These are phyloP conservation scores for Colletotrichum sp. DNA, from an alignment of 2,329 filamentous ascomycete species.

Conservation along the genomic window DNA sequence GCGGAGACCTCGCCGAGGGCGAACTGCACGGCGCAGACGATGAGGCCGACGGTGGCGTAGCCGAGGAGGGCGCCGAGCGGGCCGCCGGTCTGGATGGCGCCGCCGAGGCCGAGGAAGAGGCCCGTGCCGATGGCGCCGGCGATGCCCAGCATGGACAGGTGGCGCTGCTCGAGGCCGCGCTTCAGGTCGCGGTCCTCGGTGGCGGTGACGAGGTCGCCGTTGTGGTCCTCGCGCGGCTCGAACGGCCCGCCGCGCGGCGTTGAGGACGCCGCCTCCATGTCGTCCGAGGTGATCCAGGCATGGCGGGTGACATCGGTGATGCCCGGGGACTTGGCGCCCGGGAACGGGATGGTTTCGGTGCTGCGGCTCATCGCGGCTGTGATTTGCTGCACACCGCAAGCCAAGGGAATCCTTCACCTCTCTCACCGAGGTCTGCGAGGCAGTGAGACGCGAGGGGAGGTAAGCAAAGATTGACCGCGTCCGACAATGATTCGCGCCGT, in stretches of 20 bases:
- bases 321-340: constrained; percentile 20
- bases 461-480: not conserved
- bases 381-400: not conserved
- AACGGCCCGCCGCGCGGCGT: constrained; percentile 2
- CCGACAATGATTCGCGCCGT: not conserved
- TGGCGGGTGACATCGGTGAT: constrained; percentile 17
- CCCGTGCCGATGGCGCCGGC: constrained; percentile 67
- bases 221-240: constrained; percentile 25
- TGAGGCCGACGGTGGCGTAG: constrained; percentile 61
- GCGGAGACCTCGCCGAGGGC: constrained; percentile 67
- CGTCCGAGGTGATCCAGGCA: constrained; percentile 17
- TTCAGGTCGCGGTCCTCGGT: constrained; percentile 55
- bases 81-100: constrained; percentile 55
- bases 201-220: constrained; percentile 50
- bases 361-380: constrained; percentile 1
- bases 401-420: not conserved
- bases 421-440: not conserved
- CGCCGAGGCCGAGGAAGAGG: constrained; percentile 64
- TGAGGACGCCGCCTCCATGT: constrained; percentile 5
- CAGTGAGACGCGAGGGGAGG: not conserved
- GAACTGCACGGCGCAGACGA: constrained; percentile 63
- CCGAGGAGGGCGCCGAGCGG: constrained; percentile 53
- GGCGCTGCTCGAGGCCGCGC: constrained; percentile 56
- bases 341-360: constrained; percentile 14
- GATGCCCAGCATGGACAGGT: constrained; percentile 68